Evolutionary conservation across 108 stramenopile genomes (phyloP), one percentile per base, ranked within the genome.

Genomic region (Cyclotella kingstonii): DNA sequence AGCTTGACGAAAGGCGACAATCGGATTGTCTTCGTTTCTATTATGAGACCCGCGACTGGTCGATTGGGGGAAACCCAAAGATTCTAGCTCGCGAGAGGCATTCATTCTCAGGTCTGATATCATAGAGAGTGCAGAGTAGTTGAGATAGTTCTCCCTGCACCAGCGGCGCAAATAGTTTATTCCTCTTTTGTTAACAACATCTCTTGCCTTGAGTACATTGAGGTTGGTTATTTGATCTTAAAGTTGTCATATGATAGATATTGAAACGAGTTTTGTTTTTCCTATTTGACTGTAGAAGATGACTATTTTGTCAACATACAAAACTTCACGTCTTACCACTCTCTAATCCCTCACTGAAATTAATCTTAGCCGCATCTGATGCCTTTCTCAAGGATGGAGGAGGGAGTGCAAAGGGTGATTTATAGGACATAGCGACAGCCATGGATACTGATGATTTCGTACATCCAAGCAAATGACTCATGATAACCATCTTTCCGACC

Each of bases 401-500:
- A 3, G 85, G 84, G 6, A 90, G 42, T 18, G 73, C 53, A 69
- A 90, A 90, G 2, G 80, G 84, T 15, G 62, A 66, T 64, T 90
- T 90, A 77, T 61, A 63, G 25, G 68, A 60, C 83, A 80, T 83
- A 5, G 80, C 82, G 28, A 84, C 81, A 2, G 80, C 87, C 82
- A 89, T 89, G 11, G 66, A 60, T 4, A 81, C 57, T n/a, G 82
- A 66, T 10, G 63, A 67, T 48, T 60, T 64, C 18, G 83, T 58
- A 39, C 84, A 85, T 0, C 87, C 87, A 8, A 89, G 40, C 23
- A 89, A 33, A 57, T 81, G 68, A 14, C 83, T 83, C 81, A 77
- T 84, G 28, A 89, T 82, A 1, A 83, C 72, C 84, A 85, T 85
- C 60, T 89, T 89, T 33, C 87, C 87, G 4, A 85, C 84, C 2